Evolutionary conservation across 192 early-diverging fungal genomes (phyloP), one percentile per base, ranked within the genome.

Genomic region (Chytriomyces sp.): DNA sequence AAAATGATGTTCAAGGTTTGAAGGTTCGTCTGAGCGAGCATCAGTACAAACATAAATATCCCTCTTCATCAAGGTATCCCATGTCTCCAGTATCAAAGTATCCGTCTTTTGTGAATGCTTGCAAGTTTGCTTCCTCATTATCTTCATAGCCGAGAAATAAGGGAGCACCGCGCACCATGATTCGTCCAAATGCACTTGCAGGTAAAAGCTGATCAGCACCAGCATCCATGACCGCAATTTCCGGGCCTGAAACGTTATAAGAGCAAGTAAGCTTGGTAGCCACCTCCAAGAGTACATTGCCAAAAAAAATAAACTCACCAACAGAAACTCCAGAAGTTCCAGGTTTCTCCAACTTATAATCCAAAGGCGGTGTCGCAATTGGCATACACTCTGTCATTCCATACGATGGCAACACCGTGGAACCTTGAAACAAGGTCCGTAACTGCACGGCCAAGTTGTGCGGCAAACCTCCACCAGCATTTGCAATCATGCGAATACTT

Each of bases 21-120:
- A 13, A 16, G 18, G 18, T 53, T 53, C 50, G 50, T 10, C 9
- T 53, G 50, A 53, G n/a, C n/a, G n/a, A n/a, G n/a, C n/a, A n/a
- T n/a, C n/a, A n/a, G n/a, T n/a, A n/a, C 68, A n/a, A 16, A 77
- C 72, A 85, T 13, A 83, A 76, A 72, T 92, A 96, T 1, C 93
- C 93, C 49, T 94, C 92, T n/a, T 76, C 76, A 79, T 96, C 94
- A 18, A 91, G 73, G 73, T 91, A 90, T 61, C 93, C 93, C 82
- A 94, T 90, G 82, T 94, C 93, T 47, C 93, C 93, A 3, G 94
- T 96, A 53, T 92, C 88, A 87, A 96, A 95, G 86, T 86, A 96
- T 5, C 85, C 81, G 48, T 84, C 89, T 23, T 78, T 69, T 43
- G 76, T 83, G 67, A 85, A 85, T 16, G 80, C 60, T 50, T 60